phyloP scores from a whole-genome alignment of 2,329 filamentous ascomycete genomes.

The Claviceps lovelessii region DNA sequence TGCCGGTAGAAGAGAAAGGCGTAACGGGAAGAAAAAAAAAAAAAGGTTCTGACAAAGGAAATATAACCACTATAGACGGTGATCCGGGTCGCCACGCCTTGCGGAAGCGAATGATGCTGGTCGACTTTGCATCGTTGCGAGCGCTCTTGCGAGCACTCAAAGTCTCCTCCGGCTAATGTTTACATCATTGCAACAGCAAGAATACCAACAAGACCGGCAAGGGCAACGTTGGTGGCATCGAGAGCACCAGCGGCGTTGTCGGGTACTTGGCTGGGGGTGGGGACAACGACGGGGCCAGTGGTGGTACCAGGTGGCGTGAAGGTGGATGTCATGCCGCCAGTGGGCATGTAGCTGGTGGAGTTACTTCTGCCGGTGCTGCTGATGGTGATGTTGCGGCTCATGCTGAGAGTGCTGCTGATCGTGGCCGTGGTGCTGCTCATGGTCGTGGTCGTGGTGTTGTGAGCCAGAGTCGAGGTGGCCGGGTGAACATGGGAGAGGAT shows the following conservation, averaged over 20 bases:
- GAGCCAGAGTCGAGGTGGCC: constrained; percentile 13
- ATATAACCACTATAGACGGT: not conserved
- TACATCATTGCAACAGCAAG: constrained; percentile 39
- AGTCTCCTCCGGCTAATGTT: constrained; percentile 6
- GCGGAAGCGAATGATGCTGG: too few relatives aligned
- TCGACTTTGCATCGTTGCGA: not conserved
- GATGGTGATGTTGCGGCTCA: not conserved
- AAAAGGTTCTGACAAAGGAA: not conserved
- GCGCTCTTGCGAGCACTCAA: not conserved
- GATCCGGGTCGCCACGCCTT: too few relatives aligned
- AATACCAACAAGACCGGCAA: constrained; percentile 37
- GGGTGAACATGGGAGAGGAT: constrained; percentile 34
- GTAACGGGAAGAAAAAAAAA: too few relatives aligned
- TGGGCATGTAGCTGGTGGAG: constrained; percentile 17
- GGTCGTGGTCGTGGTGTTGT: not conserved
- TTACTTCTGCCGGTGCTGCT: not conserved
- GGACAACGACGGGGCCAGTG: constrained; percentile 7
- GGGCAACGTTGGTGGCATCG: constrained; percentile 28
- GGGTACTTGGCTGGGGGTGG: constrained; percentile 21
- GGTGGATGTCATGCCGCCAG: constrained; percentile 11
- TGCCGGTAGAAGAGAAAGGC: not conserved
- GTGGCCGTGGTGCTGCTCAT: not conserved
- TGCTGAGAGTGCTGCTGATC: not conserved
- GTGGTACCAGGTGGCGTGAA: constrained; percentile 10
- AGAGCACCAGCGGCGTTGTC: constrained; percentile 30